Base-by-base conservation (phyloP, 139 green algal genomes). In the Diplosphaera chodatii region DNA sequence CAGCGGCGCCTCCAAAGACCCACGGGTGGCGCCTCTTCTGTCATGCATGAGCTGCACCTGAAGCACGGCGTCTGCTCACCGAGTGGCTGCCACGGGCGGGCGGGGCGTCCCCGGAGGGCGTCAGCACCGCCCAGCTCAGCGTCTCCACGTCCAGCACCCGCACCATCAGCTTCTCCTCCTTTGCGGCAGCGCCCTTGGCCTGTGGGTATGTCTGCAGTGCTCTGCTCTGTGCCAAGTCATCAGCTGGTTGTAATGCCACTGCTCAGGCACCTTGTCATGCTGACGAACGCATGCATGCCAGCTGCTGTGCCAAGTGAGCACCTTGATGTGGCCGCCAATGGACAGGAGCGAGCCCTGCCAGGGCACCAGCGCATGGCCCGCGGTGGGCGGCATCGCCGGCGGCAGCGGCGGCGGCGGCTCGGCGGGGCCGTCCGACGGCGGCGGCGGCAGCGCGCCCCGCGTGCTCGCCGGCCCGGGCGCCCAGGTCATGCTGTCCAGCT, bases 291-390 rank as follows among this genome's bases (percentile, higher is more conserved):
- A n/a, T n/a, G n/a, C n/a, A n/a, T n/a, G n/a, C n/a, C n/a, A 48
- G 37, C 10, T 20, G 6, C 37, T 48, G 37, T 10, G 16, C 56
- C n/a, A n/a, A n/a, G n/a, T n/a, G n/a, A n/a, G n/a, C n/a, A 89
- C 87, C 84, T 94, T 93, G 48, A 76, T 86, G 76, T 97, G 91
- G 0, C 91, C 91, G 0, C 91, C 91, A 68, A 97, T 75, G 28
- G 90, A 71, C n/a, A 94, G 71, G 70, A 94, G 80, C 55, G 81
- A 82, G 56, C 76, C 81, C 28, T 74, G 70, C 84, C 77, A 90
- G 32, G 74, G 28, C 33, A 85, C 59, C 33, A 85, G 74, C 23
- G 66, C 77, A 67, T 91, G 86, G 13, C 86, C 86, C n/a, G 86
- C 86, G 41, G 71, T 74, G 0, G 87, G 77, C n/a, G 84, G 79